Evolutionary conservation across 345 rosid genomes (phyloP), one percentile per base, ranked within the genome.

Genomic region (Lepidium sativum): DNA sequence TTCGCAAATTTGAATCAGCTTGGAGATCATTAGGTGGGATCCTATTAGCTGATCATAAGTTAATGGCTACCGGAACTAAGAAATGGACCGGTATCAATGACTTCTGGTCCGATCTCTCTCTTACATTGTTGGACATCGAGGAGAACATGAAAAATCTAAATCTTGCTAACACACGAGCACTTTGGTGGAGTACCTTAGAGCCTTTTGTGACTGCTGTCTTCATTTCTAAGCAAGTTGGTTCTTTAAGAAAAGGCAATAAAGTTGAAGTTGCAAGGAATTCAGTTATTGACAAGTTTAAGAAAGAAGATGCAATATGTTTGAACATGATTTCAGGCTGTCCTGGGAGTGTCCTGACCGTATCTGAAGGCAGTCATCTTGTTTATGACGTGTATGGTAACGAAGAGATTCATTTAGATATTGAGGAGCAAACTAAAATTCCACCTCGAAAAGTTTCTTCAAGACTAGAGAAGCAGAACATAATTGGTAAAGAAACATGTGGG

Each of bases 151-250:
- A 78, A 69, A 75, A 64, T 8, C 60, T 77, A 54, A 77, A 73
- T 65, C 68, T 68, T 73, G 66, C 54, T n/a, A 53, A 58, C 65
- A 69, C 73, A 14, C 78, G 87, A 74, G 84, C 86, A 64, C 84
- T 71, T 72, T 72, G 58, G 60, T 92, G 98, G 98, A 79, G 66
- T 70, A 59, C 82, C 42, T 81, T 92, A 66, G 95, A 92, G 73
- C 98, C 98, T 66, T 92, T 92, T 80, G 92, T 92, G 57, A 80
- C 76, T 63, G 91, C 65, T 73, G 81, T 87, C 51, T 87, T 82
- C 74, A 75, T 89, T 75, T 79, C 84, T 43, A 87, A 81, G 79
- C 86, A 87, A 83, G 74, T 89, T 66, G 88, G 86, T 54, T 73
- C 75, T 21, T 77, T 92, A 74, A 92, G 87, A 79, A 92, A 80